Percentiles rank a stretch among this genome's conserved stretches.
These are phyloP conservation scores for Backusella morwellensis DNA, from an alignment of 192 early-diverging fungal genomes.

Conservation along the genomic window DNA sequence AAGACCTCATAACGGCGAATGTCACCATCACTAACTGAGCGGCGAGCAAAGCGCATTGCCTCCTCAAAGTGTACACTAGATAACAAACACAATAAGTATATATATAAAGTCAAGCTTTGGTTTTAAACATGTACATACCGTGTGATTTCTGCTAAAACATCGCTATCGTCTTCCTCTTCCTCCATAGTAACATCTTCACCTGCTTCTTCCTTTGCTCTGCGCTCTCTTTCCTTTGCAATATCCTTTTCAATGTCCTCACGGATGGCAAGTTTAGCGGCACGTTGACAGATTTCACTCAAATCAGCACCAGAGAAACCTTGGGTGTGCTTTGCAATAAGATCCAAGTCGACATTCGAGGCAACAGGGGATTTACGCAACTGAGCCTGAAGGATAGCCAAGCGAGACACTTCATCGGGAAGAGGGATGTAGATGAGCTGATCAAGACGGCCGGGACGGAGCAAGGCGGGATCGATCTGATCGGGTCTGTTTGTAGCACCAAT, in stretches of 20 bases:
- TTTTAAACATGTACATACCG: constrained; percentile 20
- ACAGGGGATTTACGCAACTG: constrained; percentile 95
- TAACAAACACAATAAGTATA: neutral
- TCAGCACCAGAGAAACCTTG: constrained; percentile 98
- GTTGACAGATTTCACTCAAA: constrained; percentile 98
- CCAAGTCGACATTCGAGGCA: constrained; percentile 73
- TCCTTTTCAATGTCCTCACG: constrained; percentile 94
- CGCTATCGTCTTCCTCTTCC: constrained; percentile 70
- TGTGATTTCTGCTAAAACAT: constrained; percentile 91
- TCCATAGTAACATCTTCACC: constrained; percentile 79
- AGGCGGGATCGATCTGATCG: constrained; percentile 96
- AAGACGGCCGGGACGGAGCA: constrained; percentile 97
- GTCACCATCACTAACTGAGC: constrained; percentile 93
- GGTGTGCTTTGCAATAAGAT: constrained; percentile 83
- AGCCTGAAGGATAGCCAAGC: constrained; percentile 78
- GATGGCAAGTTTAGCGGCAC: constrained; percentile 96
- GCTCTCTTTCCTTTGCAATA: constrained; percentile 66
- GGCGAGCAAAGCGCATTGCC: constrained; percentile 96
- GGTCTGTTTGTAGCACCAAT: constrained; percentile 99
- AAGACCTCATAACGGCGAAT: constrained; percentile 99
- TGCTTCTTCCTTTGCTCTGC: constrained; percentile 61
- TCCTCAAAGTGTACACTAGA: constrained; percentile 92
- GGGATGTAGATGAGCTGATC: constrained; percentile 98
- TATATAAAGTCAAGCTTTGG: neutral
- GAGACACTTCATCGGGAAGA: constrained; percentile 76